A percentile compares a stretch with the other conserved stretches of the same genome.
Evolutionary conservation across 1,284 basidiomycete genomes (phyloP).

Genomic region (Wolfiporia cocos): DNA sequence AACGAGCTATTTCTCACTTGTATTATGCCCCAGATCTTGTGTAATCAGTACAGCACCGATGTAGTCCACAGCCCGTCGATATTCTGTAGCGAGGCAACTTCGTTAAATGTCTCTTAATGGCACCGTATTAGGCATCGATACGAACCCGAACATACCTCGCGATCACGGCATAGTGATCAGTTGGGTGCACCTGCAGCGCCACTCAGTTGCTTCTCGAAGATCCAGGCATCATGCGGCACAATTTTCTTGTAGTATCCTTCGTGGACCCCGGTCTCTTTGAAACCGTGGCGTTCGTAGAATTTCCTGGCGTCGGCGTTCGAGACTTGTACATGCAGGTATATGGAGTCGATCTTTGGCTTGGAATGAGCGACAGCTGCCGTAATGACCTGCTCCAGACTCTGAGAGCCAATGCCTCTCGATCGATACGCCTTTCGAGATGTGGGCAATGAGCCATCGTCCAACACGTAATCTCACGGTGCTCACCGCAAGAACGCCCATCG

Average conservation of each 20-base stretch:
- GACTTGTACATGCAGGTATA: slow-evolving; percentile 76
- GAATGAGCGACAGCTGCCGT: slow-evolving; percentile 48
- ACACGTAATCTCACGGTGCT: slow-evolving; percentile 33
- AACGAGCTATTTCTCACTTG: no score
- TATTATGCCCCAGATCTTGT: no score
- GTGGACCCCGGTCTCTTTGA: slow-evolving; percentile 55
- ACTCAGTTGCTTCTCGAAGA: slow-evolving; percentile 52
- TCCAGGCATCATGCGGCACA: slow-evolving; percentile 71
- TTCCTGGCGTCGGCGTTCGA: slow-evolving; percentile 65
- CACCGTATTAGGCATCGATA: no score
- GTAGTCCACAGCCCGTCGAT: no score
- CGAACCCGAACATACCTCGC: no score
- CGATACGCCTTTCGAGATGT: slow-evolving; percentile 60
- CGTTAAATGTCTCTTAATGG: no score
- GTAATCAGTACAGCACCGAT: no score
- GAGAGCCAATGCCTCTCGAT: slow-evolving; percentile 62
- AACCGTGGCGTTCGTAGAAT: slow-evolving; percentile 78
- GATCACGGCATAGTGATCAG: no score
- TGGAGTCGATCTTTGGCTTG: slow-evolving; percentile 56
- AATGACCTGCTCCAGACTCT: slow-evolving; percentile 59
- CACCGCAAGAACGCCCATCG: slow-evolving; percentile 79
- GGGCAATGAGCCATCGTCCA: slow-evolving; percentile 5
- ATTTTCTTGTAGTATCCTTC: slow-evolving; percentile 83
- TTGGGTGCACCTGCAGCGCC: neutral
- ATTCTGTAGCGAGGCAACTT: no score